phyloP scores from a whole-genome alignment of 1,284 basidiomycete species.

The Sanguinoderma infundibulare region DNA sequence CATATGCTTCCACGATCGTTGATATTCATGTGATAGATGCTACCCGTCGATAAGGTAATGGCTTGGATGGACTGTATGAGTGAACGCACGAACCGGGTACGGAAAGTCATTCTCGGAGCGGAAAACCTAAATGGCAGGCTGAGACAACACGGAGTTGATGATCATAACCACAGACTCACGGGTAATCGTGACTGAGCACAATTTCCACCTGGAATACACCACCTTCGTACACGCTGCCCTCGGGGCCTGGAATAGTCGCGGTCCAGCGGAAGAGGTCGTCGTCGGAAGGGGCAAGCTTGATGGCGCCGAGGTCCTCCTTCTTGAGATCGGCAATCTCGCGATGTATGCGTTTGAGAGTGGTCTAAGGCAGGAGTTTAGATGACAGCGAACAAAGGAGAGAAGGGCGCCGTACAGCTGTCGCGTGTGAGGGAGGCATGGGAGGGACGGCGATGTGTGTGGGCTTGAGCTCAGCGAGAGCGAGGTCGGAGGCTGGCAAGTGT shows the following conservation, averaged over 20 bases:
- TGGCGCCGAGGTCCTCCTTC: constrained; percentile 81
- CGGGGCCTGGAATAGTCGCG: constrained; percentile 76
- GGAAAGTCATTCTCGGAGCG: constrained; percentile 79
- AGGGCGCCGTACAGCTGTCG: constrained; percentile 13
- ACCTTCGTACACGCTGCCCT: constrained; percentile 88
- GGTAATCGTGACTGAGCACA: constrained; percentile 77
- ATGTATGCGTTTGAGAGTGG: constrained; percentile 86
- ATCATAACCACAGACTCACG: constrained; percentile 55
- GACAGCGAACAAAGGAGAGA: neutral
- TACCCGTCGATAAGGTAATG: constrained; percentile 33
- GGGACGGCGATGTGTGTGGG: neutral
- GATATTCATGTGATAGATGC: constrained; percentile 95
- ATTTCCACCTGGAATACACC: constrained; percentile 84
- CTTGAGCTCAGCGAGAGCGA: constrained; percentile 2
- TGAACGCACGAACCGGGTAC: constrained; percentile 60
- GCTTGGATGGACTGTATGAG: neutral
- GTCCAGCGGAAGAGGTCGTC: constrained; percentile 56
- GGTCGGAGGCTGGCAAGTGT: neutral
- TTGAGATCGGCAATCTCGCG: constrained; percentile 85
- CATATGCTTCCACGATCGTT: constrained; percentile 75
- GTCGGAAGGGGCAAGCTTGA: constrained; percentile 69
- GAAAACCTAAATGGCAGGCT: constrained; percentile 63
- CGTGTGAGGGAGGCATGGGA: constrained; percentile 20
- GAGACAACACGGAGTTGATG: constrained; percentile 2
- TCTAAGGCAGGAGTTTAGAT: constrained; percentile 47